Conservation (phyloP, 2,329 filamentous ascomycete genomes). For the Hymenoscyphus fraxineus region DNA sequence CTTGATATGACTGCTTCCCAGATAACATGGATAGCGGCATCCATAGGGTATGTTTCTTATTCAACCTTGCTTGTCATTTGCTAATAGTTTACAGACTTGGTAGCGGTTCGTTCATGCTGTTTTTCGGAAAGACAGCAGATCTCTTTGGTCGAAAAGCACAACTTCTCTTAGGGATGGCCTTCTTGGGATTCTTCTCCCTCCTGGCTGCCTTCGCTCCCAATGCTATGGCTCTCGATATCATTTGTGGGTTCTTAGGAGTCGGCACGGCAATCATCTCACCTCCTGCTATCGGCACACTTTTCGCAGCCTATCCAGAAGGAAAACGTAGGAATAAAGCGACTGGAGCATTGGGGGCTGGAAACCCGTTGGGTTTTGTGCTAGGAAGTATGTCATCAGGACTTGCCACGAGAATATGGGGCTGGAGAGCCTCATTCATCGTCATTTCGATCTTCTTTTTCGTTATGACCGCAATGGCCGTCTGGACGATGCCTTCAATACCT, state of each 20-base stretch:
- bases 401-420: conserved; percentile 56
- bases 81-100: conserved; percentile 44
- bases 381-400: conserved; percentile 58
- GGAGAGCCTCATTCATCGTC: conserved; percentile 60
- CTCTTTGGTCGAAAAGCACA: conserved; percentile 60
- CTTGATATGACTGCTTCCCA: conserved; percentile 61
- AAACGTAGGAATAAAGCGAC: conserved; percentile 59
- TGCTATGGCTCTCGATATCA: conserved; percentile 56
- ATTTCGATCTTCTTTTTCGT: conserved; percentile 61
- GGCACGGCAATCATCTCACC: conserved; percentile 60
- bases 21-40: conserved; percentile 64
- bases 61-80: background rate
- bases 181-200: conserved; percentile 55
- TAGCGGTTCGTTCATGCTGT: conserved; percentile 61
- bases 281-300: conserved; percentile 61
- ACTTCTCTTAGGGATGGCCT: conserved; percentile 56
- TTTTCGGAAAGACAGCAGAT: conserved; percentile 63
- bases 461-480: conserved; percentile 54
- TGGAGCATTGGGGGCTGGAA: conserved; percentile 52
- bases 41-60: conserved; percentile 45
- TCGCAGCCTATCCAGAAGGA: conserved; percentile 59
- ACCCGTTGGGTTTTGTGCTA: conserved; percentile 40
- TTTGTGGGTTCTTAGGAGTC: conserved; percentile 63
- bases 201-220: conserved; percentile 57
- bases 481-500: conserved; percentile 59